Evolutionary conservation across 441 rosid genomes (phyloP).

Genomic region (Bocquillonia castaneifolia): DNA sequence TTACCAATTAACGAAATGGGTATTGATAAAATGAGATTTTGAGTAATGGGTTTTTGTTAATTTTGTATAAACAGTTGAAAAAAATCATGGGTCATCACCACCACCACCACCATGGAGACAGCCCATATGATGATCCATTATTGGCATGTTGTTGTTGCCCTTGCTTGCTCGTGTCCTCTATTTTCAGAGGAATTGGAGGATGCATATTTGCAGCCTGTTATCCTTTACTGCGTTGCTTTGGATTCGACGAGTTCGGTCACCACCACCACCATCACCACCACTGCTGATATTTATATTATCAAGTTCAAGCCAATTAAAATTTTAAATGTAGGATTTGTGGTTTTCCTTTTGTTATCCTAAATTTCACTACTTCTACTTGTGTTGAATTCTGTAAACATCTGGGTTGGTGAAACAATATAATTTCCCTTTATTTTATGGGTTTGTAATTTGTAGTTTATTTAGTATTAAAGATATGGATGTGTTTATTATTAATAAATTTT

Average conservation of each 20-base stretch:
- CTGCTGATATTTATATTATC: constrained; percentile 12
- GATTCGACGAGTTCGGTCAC: constrained; percentile 21
- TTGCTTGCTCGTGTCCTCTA: constrained; percentile 29
- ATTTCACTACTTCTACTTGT: background rate
- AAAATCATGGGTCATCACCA: constrained; percentile 23
- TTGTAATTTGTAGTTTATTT: no score
- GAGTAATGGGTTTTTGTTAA: constrained; percentile 8
- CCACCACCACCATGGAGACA: constrained; percentile 27
- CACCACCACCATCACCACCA: constrained; percentile 26
- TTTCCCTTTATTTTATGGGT: no score
- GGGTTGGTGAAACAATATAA: no score
- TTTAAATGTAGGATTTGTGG: no score
- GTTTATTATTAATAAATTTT: no score
- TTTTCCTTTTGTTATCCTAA: background rate
- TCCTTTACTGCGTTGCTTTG: constrained; percentile 39
- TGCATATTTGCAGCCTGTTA: constrained; percentile 29
- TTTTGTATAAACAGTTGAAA: constrained; percentile 3
- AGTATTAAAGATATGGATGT: no score
- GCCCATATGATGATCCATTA: constrained; percentile 45
- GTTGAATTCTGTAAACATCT: no score
- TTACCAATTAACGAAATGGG: background rate
- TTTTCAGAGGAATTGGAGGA: constrained; percentile 29
- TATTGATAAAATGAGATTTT: background rate
- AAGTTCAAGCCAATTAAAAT: no score
- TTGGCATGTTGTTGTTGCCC: constrained; percentile 43